Evolutionary conservation across 2,329 filamentous ascomycete species (phyloP).

Genomic region (Venturia asperata): DNA sequence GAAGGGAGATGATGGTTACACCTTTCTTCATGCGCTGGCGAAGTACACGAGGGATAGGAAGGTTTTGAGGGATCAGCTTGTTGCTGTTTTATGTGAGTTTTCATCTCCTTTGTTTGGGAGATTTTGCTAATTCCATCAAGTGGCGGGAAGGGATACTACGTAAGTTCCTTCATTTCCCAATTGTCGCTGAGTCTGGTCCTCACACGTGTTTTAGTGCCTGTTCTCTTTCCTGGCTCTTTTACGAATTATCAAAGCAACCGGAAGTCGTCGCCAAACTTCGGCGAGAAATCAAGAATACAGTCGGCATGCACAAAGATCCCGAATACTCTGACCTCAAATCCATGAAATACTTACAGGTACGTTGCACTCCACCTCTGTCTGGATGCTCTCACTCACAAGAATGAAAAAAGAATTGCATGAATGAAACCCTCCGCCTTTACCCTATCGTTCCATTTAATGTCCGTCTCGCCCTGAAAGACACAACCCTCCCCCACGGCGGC

Average conservation of each 20-base stretch:
- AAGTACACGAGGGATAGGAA: conserved; percentile 62
- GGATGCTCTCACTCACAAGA: background rate
- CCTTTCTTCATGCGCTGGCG: conserved; percentile 80
- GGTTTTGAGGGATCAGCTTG: conserved; percentile 75
- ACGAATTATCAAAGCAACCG: conserved; percentile 70
- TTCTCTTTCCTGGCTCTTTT: conserved; percentile 73
- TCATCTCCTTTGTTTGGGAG: too few species aligned
- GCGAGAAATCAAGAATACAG: conserved; percentile 58
- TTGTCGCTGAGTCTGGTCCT: background rate
- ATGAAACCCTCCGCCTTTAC: conserved; percentile 42
- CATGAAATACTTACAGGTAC: conserved; percentile 66
- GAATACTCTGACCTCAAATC: conserved; percentile 77
- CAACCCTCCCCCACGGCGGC: conserved; percentile 43
- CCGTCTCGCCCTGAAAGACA: conserved; percentile 41
- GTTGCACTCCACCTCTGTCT: background rate
- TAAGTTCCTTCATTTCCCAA: background rate
- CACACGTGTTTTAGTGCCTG: conserved; percentile 41
- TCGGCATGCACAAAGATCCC: conserved; percentile 54
- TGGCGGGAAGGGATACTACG: conserved; percentile 84
- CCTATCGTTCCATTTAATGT: conserved; percentile 46
- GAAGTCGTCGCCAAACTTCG: conserved; percentile 61
- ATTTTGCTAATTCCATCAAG: conserved; percentile 23
- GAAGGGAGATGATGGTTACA: conserved; percentile 66
- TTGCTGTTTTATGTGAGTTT: conserved; percentile 55
- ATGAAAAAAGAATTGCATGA: conserved; percentile 31